Evolutionary conservation across 2,329 filamentous ascomycete species (phyloP), one percentile per base, ranked within the genome.

Genomic region (Venturia aucupariae): DNA sequence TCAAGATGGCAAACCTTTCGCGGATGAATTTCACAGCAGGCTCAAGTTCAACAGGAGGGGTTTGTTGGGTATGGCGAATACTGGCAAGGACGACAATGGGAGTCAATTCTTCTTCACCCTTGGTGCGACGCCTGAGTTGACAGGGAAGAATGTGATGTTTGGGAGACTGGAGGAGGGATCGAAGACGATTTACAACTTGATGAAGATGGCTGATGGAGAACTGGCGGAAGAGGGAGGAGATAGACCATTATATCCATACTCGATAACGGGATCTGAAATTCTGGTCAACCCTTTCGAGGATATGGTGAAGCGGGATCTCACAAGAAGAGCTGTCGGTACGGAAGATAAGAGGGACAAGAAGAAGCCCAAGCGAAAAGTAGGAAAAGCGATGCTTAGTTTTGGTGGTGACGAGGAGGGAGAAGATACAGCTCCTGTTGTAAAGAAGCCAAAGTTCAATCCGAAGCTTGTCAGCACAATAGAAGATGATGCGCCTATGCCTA

Each of bases 71-170:
- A 97, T 97, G 92, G 94, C 94, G 35, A 97, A 97, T 75, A 88
- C 90, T 67, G 88, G 92, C 57, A 79, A 78, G 62, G 82, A 92
- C 71, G 90, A 90, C 64, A 97, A 97, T 77, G 90, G 91, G 41
- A 96, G 91, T 75, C 94, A 99, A 76, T 97, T 97, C 81, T 99
- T 99, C 79, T 87, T 99, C 67, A 97, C 94, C 0, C 78, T 99
- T 63, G 92, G 86, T 67, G 80, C 81, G 64, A 92, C 92, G 30
- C 87, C 91, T 32, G 92, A 97, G 79, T 75, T 99, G 71, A 90
- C 89, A 69, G 89, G 88, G 62, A 90, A 90, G 77, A 97, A 97
- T 75, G 97, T 94, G 0, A 79, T 97, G 74, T 97, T 99, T 79
- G 94, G 94, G 22, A 83, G 94, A 65, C 84, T 99, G 55, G 91